A percentile compares a stretch with the other conserved stretches of the same genome.
phyloP scores from a whole-genome alignment of 805 yeast species.

The Candida coleopterorum region DNA sequence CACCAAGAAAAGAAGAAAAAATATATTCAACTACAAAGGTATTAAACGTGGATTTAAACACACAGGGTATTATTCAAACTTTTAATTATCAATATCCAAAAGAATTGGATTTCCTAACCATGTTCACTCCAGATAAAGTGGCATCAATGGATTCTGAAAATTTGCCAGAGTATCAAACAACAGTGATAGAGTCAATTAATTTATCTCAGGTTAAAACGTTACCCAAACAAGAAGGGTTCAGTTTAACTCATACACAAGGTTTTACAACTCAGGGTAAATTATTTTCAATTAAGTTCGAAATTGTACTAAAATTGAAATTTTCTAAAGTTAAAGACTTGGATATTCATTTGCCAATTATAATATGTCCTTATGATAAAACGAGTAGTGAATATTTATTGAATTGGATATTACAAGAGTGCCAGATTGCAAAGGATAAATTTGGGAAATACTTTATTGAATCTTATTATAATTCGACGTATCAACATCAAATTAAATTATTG shows the following conservation, averaged over 20 bases:
- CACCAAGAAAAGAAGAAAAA: conserved; percentile 43
- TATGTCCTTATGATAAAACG: conserved; percentile 48
- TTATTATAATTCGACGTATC: conserved; percentile 13
- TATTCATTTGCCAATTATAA: conserved; percentile 46
- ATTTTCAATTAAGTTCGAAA: conserved; percentile 49
- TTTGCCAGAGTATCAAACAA: conserved; percentile 4
- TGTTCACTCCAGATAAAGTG: conserved; percentile 12
- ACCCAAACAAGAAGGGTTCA: conserved; percentile 33
- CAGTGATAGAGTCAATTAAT: conserved; percentile 10
- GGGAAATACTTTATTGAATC: conserved; percentile 26
- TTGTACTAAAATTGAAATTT: conserved; percentile 45
- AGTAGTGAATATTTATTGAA: conserved; percentile 46
- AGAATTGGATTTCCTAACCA: conserved; percentile 30
- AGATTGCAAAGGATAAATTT: conserved; percentile 33
- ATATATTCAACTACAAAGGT: conserved; percentile 30
- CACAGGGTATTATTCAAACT: conserved; percentile 22
- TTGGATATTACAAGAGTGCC: conserved; percentile 52
- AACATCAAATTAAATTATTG: conserved; percentile 18
- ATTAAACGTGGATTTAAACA: conserved; percentile 16
- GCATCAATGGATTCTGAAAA: conserved; percentile 3
- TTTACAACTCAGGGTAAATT: conserved; percentile 49
- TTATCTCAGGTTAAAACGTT: conserved; percentile 6
- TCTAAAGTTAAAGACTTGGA: conserved; percentile 47
- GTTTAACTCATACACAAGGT: conserved; percentile 43
- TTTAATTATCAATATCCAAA: conserved; percentile 29